Base-by-base conservation (phyloP, 192 early-diverging fungal genomes). In the Gamsiella multidivaricata region DNA sequence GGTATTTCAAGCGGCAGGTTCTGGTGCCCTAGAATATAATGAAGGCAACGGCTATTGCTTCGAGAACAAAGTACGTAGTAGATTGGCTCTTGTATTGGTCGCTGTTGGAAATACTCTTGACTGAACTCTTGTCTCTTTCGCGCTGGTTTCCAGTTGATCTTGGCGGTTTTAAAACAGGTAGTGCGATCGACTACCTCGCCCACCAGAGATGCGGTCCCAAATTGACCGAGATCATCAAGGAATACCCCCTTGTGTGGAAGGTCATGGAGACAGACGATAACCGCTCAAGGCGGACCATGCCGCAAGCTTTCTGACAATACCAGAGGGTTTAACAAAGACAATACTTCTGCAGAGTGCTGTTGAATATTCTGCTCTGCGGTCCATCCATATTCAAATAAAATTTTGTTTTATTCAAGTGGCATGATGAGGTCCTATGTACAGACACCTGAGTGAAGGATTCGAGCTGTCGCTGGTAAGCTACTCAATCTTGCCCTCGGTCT, bases 401-500 rank as follows among this genome's bases (percentile, higher is more conserved):
- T n/a, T n/a, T n/a, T n/a, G n/a, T n/a, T n/a, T n/a, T n/a, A n/a
- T n/a, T n/a, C n/a, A n/a, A n/a, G n/a, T n/a, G n/a, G n/a, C n/a
- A n/a, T n/a, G n/a, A n/a, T n/a, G n/a, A n/a, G n/a, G n/a, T n/a
- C n/a, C n/a, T n/a, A n/a, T n/a, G n/a, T n/a, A n/a, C n/a, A n/a
- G n/a, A n/a, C n/a, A n/a, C n/a, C n/a, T n/a, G n/a, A n/a, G n/a
- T n/a, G n/a, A n/a, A n/a, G n/a, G n/a, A n/a, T n/a, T n/a, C n/a
- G n/a, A n/a, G n/a, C n/a, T n/a, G n/a, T n/a, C n/a, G n/a, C n/a
- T n/a, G n/a, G n/a, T n/a, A n/a, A n/a, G n/a, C n/a, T 18, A 46
- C 45, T 46, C 45, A 18, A 82, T 47, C 65, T 85, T 83, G 14
- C 78, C 78, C 9, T 80, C 61, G 15, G 54, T 53, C 61, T 80